Evolutionary conservation across 202 grass and related monocot genomes (phyloP).

Genomic region (Hordeum pubiflorum): DNA sequence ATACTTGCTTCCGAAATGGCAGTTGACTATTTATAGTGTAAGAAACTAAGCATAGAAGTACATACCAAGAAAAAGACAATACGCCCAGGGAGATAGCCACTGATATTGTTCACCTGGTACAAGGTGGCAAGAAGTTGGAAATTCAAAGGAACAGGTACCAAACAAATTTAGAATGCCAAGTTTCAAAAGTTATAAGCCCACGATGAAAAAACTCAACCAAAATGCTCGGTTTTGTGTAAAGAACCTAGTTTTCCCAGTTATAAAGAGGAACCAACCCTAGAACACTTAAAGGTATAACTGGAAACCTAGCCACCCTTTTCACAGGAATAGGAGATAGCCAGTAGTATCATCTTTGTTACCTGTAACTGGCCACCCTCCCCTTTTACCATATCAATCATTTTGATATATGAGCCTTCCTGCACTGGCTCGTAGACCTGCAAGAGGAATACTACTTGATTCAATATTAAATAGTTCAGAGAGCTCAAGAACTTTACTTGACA

Average conservation of each 20-base stretch:
- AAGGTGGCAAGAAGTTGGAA: constrained; percentile 12
- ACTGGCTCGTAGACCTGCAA: constrained; percentile 88
- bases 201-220: not conserved
- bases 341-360: constrained; percentile 34
- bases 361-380: constrained; percentile 88
- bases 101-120: constrained; percentile 93
- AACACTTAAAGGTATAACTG: not conserved
- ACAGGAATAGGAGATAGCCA: not conserved
- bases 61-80: constrained; percentile 99
- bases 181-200: constrained; percentile 16
- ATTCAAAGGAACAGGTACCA: not conserved
- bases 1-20: not conserved
- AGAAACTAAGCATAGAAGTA: constrained; percentile 1
- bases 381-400: constrained; percentile 99
- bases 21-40: not conserved
- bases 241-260: not conserved
- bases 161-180: constrained; percentile 11
- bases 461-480: constrained; percentile 5
- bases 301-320: not conserved
- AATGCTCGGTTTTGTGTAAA: constrained; percentile 3
- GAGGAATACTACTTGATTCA: constrained; percentile 22
- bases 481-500: constrained; percentile 24
- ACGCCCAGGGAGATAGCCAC: constrained; percentile 92
- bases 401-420: constrained; percentile 92
- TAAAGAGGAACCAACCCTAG: not conserved